These are phyloP conservation scores for Triangularia verruculosa DNA, from an alignment of 2,329 filamentous ascomycete species.

Conservation along the genomic window DNA sequence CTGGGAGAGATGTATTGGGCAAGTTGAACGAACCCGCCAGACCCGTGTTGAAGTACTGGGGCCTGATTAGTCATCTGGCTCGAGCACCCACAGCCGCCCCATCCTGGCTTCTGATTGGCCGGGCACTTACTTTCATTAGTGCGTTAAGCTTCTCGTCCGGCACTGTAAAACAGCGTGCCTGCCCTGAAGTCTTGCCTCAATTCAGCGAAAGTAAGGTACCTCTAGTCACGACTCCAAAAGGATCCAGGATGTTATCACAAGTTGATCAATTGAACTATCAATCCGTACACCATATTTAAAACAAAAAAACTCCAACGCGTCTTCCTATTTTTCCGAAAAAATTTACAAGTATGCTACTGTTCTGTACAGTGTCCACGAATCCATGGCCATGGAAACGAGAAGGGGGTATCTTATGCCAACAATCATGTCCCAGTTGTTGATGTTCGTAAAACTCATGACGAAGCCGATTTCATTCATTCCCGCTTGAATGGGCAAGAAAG, in stretches of 20 bases:
- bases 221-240: neutral
- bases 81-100: neutral
- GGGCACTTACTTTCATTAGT: neutral
- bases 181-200: neutral
- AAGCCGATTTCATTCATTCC: slow-evolving; percentile 26
- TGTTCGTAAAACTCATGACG: slow-evolving; percentile 24
- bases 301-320: neutral
- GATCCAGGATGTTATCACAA: neutral
- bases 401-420: slow-evolving; percentile 5
- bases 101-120: neutral
- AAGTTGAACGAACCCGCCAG: slow-evolving; percentile 24
- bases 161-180: neutral
- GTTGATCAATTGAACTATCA: neutral
- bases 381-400: slow-evolving; percentile 19
- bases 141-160: neutral
- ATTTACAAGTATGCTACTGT: slow-evolving; percentile 1
- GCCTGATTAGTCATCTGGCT: slow-evolving; percentile 26
- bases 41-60: slow-evolving; percentile 20
- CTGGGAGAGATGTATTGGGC: slow-evolving; percentile 28
- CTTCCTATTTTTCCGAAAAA: neutral
- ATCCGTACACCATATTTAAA: neutral
- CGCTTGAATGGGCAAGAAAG: slow-evolving; percentile 17
- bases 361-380: slow-evolving; percentile 6
- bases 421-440: slow-evolving; percentile 1
- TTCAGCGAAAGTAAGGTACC: too few relatives aligned